phyloP scores from a whole-genome alignment of 2,329 filamentous ascomycete species.

The Talaromyces marneffei region DNA sequence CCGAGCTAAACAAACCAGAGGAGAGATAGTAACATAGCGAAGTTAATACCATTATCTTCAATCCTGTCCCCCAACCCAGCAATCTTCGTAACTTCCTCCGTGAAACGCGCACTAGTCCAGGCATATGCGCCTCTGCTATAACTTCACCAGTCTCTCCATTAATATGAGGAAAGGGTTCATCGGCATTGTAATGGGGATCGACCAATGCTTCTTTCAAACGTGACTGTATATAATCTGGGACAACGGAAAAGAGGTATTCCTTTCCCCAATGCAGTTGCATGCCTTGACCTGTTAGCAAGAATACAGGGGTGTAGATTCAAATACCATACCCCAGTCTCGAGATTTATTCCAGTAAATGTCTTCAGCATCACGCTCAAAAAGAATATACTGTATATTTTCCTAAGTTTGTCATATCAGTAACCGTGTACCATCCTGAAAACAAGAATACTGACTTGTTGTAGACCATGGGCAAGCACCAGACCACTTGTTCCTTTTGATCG shows the following conservation, averaged over 20 bases:
- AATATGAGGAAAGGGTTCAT: constrained; percentile 5
- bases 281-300: background rate
- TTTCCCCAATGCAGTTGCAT: constrained; percentile 13
- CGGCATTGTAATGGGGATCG: constrained; percentile 1
- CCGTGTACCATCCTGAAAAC: background rate
- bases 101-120: constrained; percentile 8
- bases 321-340: constrained; percentile 6
- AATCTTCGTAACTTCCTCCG: constrained; percentile 1
- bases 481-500: background rate
- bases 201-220: background rate
- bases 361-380: constrained; percentile 8
- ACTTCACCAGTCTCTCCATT: constrained; percentile 8
- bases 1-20: background rate
- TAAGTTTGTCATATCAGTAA: constrained; percentile 26
- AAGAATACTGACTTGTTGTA: background rate
- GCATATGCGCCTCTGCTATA: background rate
- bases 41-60: constrained; percentile 1
- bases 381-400: constrained; percentile 1
- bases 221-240: background rate
- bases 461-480: constrained; percentile 6
- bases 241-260: constrained; percentile 1
- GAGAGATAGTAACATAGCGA: background rate
- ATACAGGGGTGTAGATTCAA: no score
- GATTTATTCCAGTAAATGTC: constrained; percentile 3
- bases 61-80: background rate